Evolutionary conservation across 345 rosid genomes (phyloP), one percentile per base, ranked within the genome.

Genomic region (Moringa oleifera): DNA sequence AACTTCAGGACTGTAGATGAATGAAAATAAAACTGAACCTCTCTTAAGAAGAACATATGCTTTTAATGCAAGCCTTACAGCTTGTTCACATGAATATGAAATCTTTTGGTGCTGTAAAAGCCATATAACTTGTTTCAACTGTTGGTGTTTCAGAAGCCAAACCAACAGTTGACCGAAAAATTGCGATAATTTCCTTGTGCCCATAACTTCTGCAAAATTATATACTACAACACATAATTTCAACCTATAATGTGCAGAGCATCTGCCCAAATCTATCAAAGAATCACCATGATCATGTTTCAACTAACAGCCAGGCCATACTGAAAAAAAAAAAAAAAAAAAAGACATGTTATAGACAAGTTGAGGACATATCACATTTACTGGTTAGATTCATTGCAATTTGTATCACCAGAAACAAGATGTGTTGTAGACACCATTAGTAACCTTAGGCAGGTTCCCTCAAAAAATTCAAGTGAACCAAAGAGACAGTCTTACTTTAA

Each of bases 1-100:
- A 93, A 88, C 75, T 84, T 91, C 77, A 88, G 85, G 62, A 90
- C 91, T 62, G 53, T 80, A 31, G 67, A 77, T 61, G 62, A 54
- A 18, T 8, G 33, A 47, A 23, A 1, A 37, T 47, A 17, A 23
- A 41, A 4, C 13, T 4, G 13, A 41, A 41, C 47, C 13, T 15
- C 47, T 15, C 47, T 11, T 7, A 41, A 1, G 47, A 41, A 41
- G 47, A 41, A 1, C 17, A 7, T 9, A 15, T 11, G 13, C 9
- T 7, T 41, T 41, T 41, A 41, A 5, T 41, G 47, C 47, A 41
- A 7, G 2, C 12, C 17, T 15, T 4, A 41, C 9, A 9, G 17
- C 9, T 4, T 41, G 13, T 41, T 7, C 13, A 41, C 47, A 41
- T 15, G 17, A 4, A 41, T 41, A 7, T 41, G 12, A 41, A 41